Percentiles rank a stretch among this genome's conserved stretches.
phyloP scores from a whole-genome alignment of 1,139 yeast species.

The Lodderomyces orthopsilosis region DNA sequence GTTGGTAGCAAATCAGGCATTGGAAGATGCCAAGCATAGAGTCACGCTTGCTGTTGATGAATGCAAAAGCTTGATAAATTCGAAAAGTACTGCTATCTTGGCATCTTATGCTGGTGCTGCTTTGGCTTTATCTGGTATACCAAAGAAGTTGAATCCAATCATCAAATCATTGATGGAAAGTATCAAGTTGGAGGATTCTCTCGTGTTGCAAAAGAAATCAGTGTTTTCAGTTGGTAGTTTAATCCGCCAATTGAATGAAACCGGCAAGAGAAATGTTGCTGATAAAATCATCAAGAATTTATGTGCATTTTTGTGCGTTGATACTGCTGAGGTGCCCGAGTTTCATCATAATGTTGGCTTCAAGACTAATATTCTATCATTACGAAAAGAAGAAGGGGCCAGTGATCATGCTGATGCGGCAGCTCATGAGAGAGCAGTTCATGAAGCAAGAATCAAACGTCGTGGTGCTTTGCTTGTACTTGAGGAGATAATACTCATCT shows the following conservation, averaged over 20 bases:
- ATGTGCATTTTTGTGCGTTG: slow-evolving; percentile 93
- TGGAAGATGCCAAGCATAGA: slow-evolving; percentile 78
- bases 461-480: slow-evolving; percentile 79
- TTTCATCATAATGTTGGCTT: slow-evolving; percentile 65
- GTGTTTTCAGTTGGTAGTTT: slow-evolving; percentile 68
- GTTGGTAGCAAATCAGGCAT: slow-evolving; percentile 65
- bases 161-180: slow-evolving; percentile 93
- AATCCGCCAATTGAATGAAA: slow-evolving; percentile 53
- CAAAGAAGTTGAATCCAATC: slow-evolving; percentile 83
- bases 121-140: slow-evolving; percentile 61
- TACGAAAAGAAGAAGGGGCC: slow-evolving; percentile 75
- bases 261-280: slow-evolving; percentile 68
- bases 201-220: slow-evolving; percentile 65
- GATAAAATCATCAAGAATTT: slow-evolving; percentile 87
- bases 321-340: slow-evolving; percentile 94
- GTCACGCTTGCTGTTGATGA: slow-evolving; percentile 66
- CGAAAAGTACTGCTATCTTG: slow-evolving; percentile 61
- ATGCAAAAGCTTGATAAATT: slow-evolving; percentile 53
- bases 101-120: slow-evolving; percentile 78
- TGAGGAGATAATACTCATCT: slow-evolving; percentile 50
- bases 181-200: slow-evolving; percentile 71
- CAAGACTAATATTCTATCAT: slow-evolving; percentile 62
- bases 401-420: slow-evolving; percentile 67
- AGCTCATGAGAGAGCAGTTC: slow-evolving; percentile 60
- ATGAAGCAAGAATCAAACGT: slow-evolving; percentile 75